Evolutionary conservation across 495 filamentous ascomycete genomes (phyloP).

Genomic region (Chaetomium cochliodes): DNA sequence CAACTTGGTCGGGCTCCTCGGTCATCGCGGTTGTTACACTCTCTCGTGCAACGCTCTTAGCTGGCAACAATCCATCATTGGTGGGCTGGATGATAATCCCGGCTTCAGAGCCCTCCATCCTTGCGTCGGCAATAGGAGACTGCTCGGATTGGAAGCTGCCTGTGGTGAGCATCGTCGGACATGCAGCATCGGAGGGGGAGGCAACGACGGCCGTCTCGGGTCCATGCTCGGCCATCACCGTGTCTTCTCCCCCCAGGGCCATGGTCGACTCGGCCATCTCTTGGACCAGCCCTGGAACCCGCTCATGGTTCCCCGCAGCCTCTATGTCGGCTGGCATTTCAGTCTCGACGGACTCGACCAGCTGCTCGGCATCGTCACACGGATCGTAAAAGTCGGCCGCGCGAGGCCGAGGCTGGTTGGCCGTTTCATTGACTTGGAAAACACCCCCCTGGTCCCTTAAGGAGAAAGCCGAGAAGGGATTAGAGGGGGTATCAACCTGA

Average conservation of each 20-base stretch:
- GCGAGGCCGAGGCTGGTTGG: background rate
- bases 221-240: background rate
- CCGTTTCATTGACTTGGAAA: background rate
- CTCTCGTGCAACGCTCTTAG: too few relatives aligned
- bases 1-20: background rate
- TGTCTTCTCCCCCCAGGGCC: background rate
- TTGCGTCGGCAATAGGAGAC: too few relatives aligned
- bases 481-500: background rate
- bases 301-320: too few relatives aligned
- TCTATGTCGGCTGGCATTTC: background rate
- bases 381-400: background rate
- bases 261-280: background rate
- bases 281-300: background rate
- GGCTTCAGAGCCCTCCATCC: too few relatives aligned
- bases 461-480: background rate
- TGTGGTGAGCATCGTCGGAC: background rate
- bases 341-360: background rate
- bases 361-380: background rate
- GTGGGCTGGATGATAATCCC: too few relatives aligned
- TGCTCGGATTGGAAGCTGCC: too few relatives aligned
- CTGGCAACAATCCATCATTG: too few relatives aligned
- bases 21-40: background rate
- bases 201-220: background rate
- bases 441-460: slow-evolving; percentile 15
- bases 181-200: background rate